Evolutionary conservation across 768 basidiomycete species (phyloP), one percentile per base, ranked within the genome.

Genomic region (Kwoniella bestiolae): DNA sequence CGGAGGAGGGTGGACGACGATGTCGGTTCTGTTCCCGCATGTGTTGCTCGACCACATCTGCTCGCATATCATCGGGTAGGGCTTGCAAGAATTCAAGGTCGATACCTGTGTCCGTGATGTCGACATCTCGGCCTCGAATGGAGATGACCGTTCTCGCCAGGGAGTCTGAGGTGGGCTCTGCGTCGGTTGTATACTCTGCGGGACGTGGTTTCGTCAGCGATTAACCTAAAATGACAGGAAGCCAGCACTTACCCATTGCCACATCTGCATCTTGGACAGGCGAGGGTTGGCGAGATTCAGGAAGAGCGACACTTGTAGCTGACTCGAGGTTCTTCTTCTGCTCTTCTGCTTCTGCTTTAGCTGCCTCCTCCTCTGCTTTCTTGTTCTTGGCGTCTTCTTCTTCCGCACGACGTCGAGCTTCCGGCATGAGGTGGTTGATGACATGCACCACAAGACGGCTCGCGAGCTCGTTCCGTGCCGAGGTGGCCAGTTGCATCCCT

Each of bases 51-150:
- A 99, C 85, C 35, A 99, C 93, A 77, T 99, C 96, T 78, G 96
- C 95, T 56, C 96, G 88, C 90, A 99, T 98, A 70, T 98, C 95
- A 77, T 99, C 96, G 0, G 96, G 96, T 8, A 99, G 83, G 26
- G 96, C 96, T 82, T 97, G 94, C 63, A 99, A 84, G 86, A 99
- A 99, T 5, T 92, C 94, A 2, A 94, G 92, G 79, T 99, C 96
- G 76, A 99, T 97, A 4, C 96, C 96, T 38, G 94, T 95, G 73
- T 98, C 94, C 2, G 96, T 99, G 78, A 99, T 99, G 77, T 99
- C 96, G 28, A 98, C 92, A 6, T 89, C 85, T 68, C 87, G 91
- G 56, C 96, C 96, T 80, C 94, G 91, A 58, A 99, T 92, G 82
- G 87, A 86, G 74, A 99, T 90, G 0, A 91, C 92, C 28, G 95